Base-by-base conservation (phyloP, 345 rosid species). In the Salix viminalis region DNA sequence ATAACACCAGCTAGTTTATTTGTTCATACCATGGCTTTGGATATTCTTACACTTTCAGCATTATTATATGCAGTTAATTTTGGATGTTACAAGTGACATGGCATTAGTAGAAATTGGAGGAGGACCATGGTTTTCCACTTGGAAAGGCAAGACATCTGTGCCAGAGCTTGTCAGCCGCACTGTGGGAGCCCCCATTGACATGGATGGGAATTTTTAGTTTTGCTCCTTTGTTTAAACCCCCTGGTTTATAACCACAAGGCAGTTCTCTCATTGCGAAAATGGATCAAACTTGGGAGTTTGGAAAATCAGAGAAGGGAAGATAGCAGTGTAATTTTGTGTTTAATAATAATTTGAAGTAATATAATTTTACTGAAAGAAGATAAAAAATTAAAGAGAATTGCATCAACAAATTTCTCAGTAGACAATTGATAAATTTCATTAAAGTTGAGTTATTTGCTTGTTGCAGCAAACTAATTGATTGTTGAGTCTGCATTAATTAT, bases 71-170 rank as follows among this genome's bases (percentile, higher is more conserved):
- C 79, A 95, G 99, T 75, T 88, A 73, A 84, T 93, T 62, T 80
- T 95, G 84, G 93, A 95, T 13, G 88, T 87, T 44, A 91, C 86
- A 72, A 95, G 97, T 80, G 82, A 88, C 69, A 89, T 90, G 97
- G 97, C 97, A 8, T 97, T 97, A 0, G 81, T 95, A 46, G 99
- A 95, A 83, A 84, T 93, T 10, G 97, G 99, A 77, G 99, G 99
- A 83, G 99, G 99, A 26, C 99, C 97, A 2, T 95, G 97, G 99
- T 95, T 95, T 84, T 89, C 78, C 71, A 79, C 91, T 32, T 95
- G 99, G 99, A 90, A 89, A 83, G 94, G 97, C 50, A 78, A 84
- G 50, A 89, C 99, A 28, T 50, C 83, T 26, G 70, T 89, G 4
- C 99, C 97, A 0, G 93, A 90, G 81, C 67, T 89, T 52, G 84